phyloP scores from a whole-genome alignment of 1,284 basidiomycete species.

The Leucoagaricus sp. region DNA sequence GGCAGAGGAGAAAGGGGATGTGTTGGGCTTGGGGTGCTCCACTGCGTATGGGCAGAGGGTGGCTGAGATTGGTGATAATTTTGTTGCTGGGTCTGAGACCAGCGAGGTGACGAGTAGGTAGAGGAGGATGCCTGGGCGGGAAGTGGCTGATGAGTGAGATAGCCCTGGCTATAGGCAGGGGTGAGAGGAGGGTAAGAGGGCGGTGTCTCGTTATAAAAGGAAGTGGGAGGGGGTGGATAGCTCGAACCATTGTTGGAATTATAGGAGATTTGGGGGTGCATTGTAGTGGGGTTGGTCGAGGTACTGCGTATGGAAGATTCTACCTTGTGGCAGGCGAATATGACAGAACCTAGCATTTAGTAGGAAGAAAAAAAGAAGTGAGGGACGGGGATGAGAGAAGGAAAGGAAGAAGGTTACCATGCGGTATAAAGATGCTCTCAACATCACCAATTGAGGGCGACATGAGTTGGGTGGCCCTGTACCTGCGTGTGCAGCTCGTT shows the following conservation, averaged over 20 bases:
- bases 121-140: not conserved
- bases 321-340: conserved; percentile 83
- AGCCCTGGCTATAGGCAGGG: conserved; percentile 36
- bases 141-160: conserved; percentile 37
- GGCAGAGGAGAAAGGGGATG: conserved; percentile 8
- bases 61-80: conserved; percentile 1
- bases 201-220: conserved; percentile 47
- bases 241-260: conserved; percentile 20
- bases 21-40: conserved; percentile 9
- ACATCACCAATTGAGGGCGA: conserved; percentile 67
- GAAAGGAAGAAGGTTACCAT: conserved; percentile 62
- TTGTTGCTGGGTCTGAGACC: conserved; percentile 7
- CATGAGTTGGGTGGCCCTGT: conserved; percentile 78
- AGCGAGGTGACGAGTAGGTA: conserved; percentile 5
- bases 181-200: conserved; percentile 45
- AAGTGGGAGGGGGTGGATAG: conserved; percentile 33
- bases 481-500: conserved; percentile 93
- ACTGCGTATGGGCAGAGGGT: conserved; percentile 4
- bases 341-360: conserved; percentile 59
- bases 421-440: conserved; percentile 91
- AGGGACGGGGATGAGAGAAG: conserved; percentile 29
- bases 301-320: conserved; percentile 46
- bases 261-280: conserved; percentile 41
- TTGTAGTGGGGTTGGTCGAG: conserved; percentile 37
- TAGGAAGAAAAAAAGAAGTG: conserved; percentile 31